These are phyloP conservation scores for Globisporangium orthogonon DNA, from an alignment of 352 stramenopile species.

Conservation along the genomic window DNA sequence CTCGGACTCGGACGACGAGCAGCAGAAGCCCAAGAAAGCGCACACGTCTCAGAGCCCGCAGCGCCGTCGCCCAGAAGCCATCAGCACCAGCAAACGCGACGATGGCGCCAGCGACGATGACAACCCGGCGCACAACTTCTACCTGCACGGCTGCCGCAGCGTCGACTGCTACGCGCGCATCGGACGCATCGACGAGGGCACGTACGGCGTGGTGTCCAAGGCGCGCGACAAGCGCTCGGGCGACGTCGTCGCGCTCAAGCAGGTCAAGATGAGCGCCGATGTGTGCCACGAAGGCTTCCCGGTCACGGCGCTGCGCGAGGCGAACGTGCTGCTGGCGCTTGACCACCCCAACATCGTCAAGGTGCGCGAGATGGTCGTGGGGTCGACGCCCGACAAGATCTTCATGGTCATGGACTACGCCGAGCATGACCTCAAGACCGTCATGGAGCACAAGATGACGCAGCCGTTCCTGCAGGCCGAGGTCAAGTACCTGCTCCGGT, in stretches of 20 bases:
- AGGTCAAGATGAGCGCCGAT: slow-evolving; percentile 81
- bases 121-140: slow-evolving; percentile 50
- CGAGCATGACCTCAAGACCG: slow-evolving; percentile 80
- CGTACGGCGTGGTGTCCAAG: slow-evolving; percentile 96
- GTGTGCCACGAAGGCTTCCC: slow-evolving; percentile 80
- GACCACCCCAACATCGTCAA: slow-evolving; percentile 85
- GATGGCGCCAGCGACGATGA: background rate
- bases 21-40: background rate
- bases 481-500: slow-evolving; percentile 92
- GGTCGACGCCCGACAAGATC: slow-evolving; percentile 82
- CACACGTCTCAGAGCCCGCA: background rate
- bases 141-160: slow-evolving; percentile 87
- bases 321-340: slow-evolving; percentile 77
- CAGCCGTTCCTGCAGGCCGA: slow-evolving; percentile 83
- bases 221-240: slow-evolving; percentile 85
- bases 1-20: slow-evolving; percentile 38
- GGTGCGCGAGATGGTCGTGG: slow-evolving; percentile 87
- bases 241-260: slow-evolving; percentile 92
- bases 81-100: background rate
- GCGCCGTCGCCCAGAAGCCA: too few species aligned
- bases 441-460: slow-evolving; percentile 83
- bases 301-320: slow-evolving; percentile 79
- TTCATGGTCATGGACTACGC: slow-evolving; percentile 92
- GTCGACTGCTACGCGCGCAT: slow-evolving; percentile 95
- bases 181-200: slow-evolving; percentile 93